A percentile compares a stretch with the other conserved stretches of the same genome.
phyloP scores from a whole-genome alignment of 805 yeast species.

The Saccharomycopsis oosterbeekiorum region DNA sequence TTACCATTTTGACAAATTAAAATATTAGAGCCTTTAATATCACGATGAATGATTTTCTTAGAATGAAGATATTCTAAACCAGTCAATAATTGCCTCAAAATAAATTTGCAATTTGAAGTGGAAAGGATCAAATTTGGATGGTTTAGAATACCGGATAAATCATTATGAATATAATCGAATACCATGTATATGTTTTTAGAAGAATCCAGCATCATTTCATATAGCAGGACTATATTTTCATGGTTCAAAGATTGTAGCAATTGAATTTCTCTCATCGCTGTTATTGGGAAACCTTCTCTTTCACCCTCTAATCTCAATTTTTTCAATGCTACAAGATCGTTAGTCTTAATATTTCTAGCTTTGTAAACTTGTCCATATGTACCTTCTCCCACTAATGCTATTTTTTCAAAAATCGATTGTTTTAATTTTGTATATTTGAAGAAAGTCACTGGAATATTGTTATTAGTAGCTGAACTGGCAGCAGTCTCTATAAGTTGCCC shows the following conservation, averaged over 20 bases:
- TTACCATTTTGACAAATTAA: conserved; percentile 52
- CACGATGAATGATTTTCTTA: conserved; percentile 64
- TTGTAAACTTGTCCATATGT: conserved; percentile 95
- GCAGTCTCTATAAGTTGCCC: background rate
- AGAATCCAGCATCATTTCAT: conserved; percentile 80
- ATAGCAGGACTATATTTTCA: conserved; percentile 66
- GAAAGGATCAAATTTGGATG: conserved; percentile 59
- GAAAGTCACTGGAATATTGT: conserved; percentile 3
- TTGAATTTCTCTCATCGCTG: conserved; percentile 87
- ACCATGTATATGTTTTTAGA: conserved; percentile 68
- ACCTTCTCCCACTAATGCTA: conserved; percentile 96
- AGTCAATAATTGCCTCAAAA: conserved; percentile 54
- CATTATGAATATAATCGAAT: conserved; percentile 90
- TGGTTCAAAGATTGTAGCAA: conserved; percentile 76
- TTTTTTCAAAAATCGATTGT: conserved; percentile 44
- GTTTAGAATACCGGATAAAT: conserved; percentile 75
- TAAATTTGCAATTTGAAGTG: conserved; percentile 55
- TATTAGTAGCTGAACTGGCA: background rate
- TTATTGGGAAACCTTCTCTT: conserved; percentile 91
- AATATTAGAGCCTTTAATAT: conserved; percentile 74
- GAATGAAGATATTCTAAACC: conserved; percentile 65
- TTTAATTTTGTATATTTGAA: conserved; percentile 5
- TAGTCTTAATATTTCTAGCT: conserved; percentile 62
- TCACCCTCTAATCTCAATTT: conserved; percentile 76
- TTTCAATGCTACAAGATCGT: conserved; percentile 76